These are phyloP conservation scores for Glarea lozoyensis DNA, from an alignment of 495 filamentous ascomycete genomes.

Conservation along the genomic window DNA sequence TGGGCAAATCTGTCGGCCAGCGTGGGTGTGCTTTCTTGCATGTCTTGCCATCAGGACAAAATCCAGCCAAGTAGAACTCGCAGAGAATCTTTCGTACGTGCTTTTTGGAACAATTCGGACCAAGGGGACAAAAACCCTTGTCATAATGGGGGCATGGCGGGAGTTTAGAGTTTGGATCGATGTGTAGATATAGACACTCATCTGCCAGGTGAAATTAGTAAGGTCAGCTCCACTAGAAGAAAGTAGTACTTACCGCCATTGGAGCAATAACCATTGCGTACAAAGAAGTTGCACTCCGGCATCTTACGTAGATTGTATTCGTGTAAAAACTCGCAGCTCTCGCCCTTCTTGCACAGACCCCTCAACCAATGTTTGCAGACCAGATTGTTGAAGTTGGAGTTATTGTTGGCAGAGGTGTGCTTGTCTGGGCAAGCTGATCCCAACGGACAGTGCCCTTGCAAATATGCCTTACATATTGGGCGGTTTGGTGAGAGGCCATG, in stretches of 20 bases:
- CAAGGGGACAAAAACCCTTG: conserved; percentile 87
- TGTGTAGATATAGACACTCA: conserved; percentile 93
- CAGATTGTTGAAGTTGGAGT: conserved; percentile 57
- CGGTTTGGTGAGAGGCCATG: conserved; percentile 68
- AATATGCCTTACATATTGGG: conserved; percentile 72
- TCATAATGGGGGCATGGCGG: conserved; percentile 93
- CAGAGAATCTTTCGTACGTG: conserved; percentile 75
- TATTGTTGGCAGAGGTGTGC: conserved; percentile 39
- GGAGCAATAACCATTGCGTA: conserved; percentile 82
- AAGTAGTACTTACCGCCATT: conserved; percentile 46
- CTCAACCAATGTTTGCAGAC: conserved; percentile 99
- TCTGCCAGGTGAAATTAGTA: conserved; percentile 32
- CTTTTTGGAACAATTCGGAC: conserved; percentile 75
- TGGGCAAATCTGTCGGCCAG: conserved; percentile 67
- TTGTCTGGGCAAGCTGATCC: conserved; percentile 68
- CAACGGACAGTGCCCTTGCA: conserved; percentile 69
- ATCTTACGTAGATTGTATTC: conserved; percentile 97
- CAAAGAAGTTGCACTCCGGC: conserved; percentile 93
- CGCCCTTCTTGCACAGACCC: conserved; percentile 93
- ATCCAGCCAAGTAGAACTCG: conserved; percentile 82
- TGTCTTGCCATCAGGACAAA: conserved; percentile 76
- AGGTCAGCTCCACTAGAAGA: not conserved
- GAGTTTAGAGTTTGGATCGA: conserved; percentile 70
- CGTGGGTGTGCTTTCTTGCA: conserved; percentile 75
- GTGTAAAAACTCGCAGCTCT: conserved; percentile 92